Base-by-base conservation (phyloP, 495 filamentous ascomycete genomes). In the Emericellopsis terricola region DNA sequence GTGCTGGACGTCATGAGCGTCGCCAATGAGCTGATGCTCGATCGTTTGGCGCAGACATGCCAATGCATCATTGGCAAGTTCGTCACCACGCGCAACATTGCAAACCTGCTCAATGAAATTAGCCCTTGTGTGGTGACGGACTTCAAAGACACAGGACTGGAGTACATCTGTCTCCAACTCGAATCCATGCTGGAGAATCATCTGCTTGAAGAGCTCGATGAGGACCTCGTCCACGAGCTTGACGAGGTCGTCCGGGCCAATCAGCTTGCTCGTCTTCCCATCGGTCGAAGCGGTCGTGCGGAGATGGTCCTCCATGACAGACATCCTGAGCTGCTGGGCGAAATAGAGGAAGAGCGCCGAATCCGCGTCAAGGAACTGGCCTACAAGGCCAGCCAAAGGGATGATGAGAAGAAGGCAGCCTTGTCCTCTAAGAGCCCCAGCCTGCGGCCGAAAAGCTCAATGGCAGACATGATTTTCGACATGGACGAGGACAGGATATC, bases 11-110 rank as follows among this genome's bases (percentile, higher is more conserved):
- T 96, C 19, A 76, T 93, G 67, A 76, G 72, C 36, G 76, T 84
- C 24, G 81, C 84, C 7, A 81, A 97, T 46, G 89, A 96, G 45
- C 62, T 97, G 38, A 93, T 97, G 85, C 68, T 97, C 23, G 87
- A 94, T 48, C 63, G 84, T 18, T 56, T 97, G 17, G 81, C 78
- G 9, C 82, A 92, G 49, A 72, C 87, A 10, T 96, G 87, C 51
- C 89, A 97, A 47, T 74, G 74, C 36, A 57, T 82, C 28, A 68
- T 96, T 38, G 89, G 89, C n/a, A 69, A 66, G 26, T 93, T 86
- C 53, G 82, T 91, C 11, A 86, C 71, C 36, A 78, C 72, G 16
- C 80, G 91, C 26, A 97, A 94, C 49, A 76, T 87, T 31, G 78
- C 81, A 28, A 69, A 76, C 29, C 56, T 96, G 9, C 63, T 97